Evolutionary conservation across 805 yeast genomes (phyloP).

Genomic region (Hanseniaspora thailandica): DNA sequence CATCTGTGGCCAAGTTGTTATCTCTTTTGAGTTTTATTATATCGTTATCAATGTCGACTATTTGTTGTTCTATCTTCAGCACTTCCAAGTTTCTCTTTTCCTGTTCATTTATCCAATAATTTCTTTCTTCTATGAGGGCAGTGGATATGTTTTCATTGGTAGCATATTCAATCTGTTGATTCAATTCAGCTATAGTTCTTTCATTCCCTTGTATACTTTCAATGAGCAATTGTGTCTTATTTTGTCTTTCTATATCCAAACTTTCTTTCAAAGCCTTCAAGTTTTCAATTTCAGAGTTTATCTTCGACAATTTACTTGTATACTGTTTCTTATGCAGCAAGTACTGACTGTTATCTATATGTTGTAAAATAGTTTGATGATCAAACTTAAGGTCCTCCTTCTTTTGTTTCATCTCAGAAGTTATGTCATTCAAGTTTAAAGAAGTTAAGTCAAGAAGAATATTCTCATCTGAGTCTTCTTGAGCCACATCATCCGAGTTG

Average conservation of each 20-base stretch:
- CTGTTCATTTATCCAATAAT: conserved; percentile 1
- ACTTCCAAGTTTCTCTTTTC: not conserved
- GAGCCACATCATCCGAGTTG: not conserved
- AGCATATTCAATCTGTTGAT: not conserved
- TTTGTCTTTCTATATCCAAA: not conserved
- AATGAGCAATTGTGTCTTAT: not conserved
- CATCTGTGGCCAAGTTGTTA: conserved; percentile 1
- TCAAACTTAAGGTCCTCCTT: conserved; percentile 8
- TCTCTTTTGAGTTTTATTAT: not conserved
- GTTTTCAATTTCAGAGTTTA: conserved; percentile 2
- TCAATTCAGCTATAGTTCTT: not conserved
- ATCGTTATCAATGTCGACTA: not conserved
- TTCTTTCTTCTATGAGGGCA: not conserved
- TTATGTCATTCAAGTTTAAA: conserved; percentile 6
- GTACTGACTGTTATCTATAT: conserved; percentile 3
- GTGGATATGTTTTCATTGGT: not conserved
- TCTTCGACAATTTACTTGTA: not conserved
- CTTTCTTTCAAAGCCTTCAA: conserved; percentile 1
- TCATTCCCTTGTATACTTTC: not conserved
- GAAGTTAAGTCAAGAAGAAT: conserved; percentile 1
- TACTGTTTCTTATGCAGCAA: conserved; percentile 1
- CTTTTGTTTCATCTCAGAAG: conserved; percentile 1
- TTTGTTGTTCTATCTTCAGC: not conserved
- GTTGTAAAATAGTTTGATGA: conserved; percentile 8
- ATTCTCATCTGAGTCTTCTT: not conserved